Evolutionary conservation across 106 monocot species (phyloP).

Genomic region (Ottelia alismoides): DNA sequence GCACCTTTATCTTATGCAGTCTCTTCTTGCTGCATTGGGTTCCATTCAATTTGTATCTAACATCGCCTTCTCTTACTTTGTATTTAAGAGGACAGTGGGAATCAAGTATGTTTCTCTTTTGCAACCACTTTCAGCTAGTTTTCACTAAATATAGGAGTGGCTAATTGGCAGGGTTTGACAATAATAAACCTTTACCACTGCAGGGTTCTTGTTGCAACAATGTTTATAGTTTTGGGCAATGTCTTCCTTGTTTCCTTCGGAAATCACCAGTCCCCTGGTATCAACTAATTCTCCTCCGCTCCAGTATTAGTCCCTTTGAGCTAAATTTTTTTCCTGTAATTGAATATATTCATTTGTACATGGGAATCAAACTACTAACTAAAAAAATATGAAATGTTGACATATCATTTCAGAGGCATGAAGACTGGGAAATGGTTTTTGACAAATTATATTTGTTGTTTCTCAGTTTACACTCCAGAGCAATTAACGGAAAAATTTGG

Average conservation of each 20-base stretch:
- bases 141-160: background rate
- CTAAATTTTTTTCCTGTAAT: background rate
- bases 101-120: conserved; percentile 51
- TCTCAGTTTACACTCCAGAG: conserved; percentile 84
- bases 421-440: no score
- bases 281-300: background rate
- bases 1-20: conserved; percentile 41
- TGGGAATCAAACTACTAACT: no score
- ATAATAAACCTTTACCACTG: no score
- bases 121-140: background rate
- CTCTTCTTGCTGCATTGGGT: conserved; percentile 96
- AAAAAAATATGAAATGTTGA: no score
- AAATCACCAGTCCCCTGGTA: conserved; percentile 99
- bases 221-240: conserved; percentile 90
- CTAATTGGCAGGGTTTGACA: background rate
- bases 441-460: no score
- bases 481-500: conserved; percentile 70
- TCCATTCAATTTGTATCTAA: conserved; percentile 96
- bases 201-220: conserved; percentile 84
- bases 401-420: no score
- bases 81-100: conserved; percentile 63
- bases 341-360: background rate
- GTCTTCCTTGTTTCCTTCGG: conserved; percentile 93
- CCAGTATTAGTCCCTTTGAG: background rate
- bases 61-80: conserved; percentile 95